Evolutionary conservation across 441 rosid species (phyloP).

Genomic region (Kokia cookei): DNA sequence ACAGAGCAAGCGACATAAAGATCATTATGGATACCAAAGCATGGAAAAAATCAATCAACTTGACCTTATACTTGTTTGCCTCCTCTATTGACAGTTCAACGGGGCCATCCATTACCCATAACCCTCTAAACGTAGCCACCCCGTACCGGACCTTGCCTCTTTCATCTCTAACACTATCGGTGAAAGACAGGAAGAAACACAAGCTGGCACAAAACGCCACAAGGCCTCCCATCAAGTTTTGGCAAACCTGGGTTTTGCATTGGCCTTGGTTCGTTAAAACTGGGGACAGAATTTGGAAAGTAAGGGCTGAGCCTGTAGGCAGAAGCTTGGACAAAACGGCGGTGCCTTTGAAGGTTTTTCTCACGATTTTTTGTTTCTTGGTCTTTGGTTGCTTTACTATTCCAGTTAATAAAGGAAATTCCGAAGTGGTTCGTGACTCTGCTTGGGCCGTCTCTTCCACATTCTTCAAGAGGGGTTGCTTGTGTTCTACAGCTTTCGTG

Average conservation of each 20-base stretch:
- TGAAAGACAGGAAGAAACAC: constrained; percentile 44
- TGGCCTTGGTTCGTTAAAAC: constrained; percentile 46
- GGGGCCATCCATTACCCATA: no score
- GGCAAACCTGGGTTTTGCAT: constrained; percentile 29
- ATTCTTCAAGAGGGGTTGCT: background rate
- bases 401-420: background rate
- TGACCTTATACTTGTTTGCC: no score
- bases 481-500: background rate
- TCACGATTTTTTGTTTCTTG: constrained; percentile 35
- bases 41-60: no score
- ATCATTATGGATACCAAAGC: no score
- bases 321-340: constrained; percentile 49
- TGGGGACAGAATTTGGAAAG: constrained; percentile 55
- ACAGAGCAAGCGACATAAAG: constrained; percentile 38
- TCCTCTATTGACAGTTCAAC: no score
- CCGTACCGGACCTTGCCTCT: constrained; percentile 52
- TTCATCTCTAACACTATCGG: constrained; percentile 51
- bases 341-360: constrained; percentile 59
- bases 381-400: constrained; percentile 27
- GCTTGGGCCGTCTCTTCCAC: background rate
- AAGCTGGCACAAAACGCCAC: constrained; percentile 24
- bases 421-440: constrained; percentile 21
- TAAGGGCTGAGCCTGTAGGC: constrained; percentile 56
- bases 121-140: no score
- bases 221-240: constrained; percentile 17